A percentile compares a stretch with the other conserved stretches of the same genome.
Conservation (phyloP, 2,329 filamentous ascomycete species). For the Apiospora hydei region DNA sequence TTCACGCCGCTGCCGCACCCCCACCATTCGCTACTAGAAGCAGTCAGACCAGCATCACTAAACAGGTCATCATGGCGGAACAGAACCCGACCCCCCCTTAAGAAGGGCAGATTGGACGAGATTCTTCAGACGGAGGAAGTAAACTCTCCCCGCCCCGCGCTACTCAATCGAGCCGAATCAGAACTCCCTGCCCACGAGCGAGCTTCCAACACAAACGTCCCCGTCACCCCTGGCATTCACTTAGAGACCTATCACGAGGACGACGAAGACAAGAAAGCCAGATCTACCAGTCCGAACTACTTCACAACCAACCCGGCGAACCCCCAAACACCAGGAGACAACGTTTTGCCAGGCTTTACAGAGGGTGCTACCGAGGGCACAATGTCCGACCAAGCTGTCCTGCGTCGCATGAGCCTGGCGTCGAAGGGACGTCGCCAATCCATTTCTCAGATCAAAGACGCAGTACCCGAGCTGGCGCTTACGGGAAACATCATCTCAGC, state of each 20-base stretch:
- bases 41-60: neutral
- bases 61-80: slow-evolving; percentile 8
- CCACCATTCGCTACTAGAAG: neutral
- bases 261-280: slow-evolving; percentile 28
- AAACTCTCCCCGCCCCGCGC: neutral
- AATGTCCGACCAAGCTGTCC: slow-evolving; percentile 48
- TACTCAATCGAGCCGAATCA: slow-evolving; percentile 19
- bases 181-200: slow-evolving; percentile 45
- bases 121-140: slow-evolving; percentile 4
- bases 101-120: slow-evolving; percentile 19
- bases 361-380: slow-evolving; percentile 38
- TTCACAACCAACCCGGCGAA: slow-evolving; percentile 40
- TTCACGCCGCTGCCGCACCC: neutral
- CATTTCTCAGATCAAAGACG: slow-evolving; percentile 61
- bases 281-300: slow-evolving; percentile 38
- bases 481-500: slow-evolving; percentile 73
- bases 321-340: neutral
- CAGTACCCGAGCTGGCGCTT: slow-evolving; percentile 63
- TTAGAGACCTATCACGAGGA: slow-evolving; percentile 41
- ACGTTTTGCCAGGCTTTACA: neutral
- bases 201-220: slow-evolving; percentile 43
- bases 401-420: slow-evolving; percentile 52
- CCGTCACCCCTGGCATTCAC: slow-evolving; percentile 51
- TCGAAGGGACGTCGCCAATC: slow-evolving; percentile 56
- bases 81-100: slow-evolving; percentile 7